A percentile compares a stretch with the other conserved stretches of the same genome.
These are phyloP conservation scores for Fusarium oligoseptatum DNA, from an alignment of 2,329 filamentous ascomycete genomes.

Conservation along the genomic window DNA sequence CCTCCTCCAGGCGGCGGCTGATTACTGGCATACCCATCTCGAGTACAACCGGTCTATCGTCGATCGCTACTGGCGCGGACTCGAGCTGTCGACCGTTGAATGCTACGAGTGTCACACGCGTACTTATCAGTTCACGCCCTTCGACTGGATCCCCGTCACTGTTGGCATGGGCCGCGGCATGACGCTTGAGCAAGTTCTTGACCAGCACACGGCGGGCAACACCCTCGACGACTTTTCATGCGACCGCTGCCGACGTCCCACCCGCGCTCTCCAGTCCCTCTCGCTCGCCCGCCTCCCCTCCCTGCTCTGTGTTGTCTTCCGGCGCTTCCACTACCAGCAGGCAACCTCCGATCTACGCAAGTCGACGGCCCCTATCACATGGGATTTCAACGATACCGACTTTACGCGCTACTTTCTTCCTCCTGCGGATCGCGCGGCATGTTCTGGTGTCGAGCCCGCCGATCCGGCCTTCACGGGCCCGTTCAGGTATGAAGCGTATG, in stretches of 20 bases:
- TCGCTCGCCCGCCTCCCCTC: constrained; percentile 84
- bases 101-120: constrained; percentile 71
- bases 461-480: constrained; percentile 64
- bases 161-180: constrained; percentile 50
- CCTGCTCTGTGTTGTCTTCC: constrained; percentile 82
- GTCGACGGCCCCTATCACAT: constrained; percentile 78
- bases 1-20: constrained; percentile 70
- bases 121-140: constrained; percentile 58
- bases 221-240: constrained; percentile 78
- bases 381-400: constrained; percentile 79
- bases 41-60: constrained; percentile 81
- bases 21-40: constrained; percentile 81
- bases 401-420: constrained; percentile 60
- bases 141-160: constrained; percentile 67
- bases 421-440: constrained; percentile 49
- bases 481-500: constrained; percentile 87
- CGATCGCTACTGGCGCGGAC: constrained; percentile 82
- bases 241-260: constrained; percentile 77
- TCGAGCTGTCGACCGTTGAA: constrained; percentile 78
- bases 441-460: constrained; percentile 47
- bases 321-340: constrained; percentile 63
- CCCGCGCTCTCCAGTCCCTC: constrained; percentile 77
- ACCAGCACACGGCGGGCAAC: constrained; percentile 77
- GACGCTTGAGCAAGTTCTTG: constrained; percentile 73
- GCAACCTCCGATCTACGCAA: constrained; percentile 64